Evolutionary conservation across 805 yeast genomes (phyloP).

Genomic region (Ogataea sp.): DNA sequence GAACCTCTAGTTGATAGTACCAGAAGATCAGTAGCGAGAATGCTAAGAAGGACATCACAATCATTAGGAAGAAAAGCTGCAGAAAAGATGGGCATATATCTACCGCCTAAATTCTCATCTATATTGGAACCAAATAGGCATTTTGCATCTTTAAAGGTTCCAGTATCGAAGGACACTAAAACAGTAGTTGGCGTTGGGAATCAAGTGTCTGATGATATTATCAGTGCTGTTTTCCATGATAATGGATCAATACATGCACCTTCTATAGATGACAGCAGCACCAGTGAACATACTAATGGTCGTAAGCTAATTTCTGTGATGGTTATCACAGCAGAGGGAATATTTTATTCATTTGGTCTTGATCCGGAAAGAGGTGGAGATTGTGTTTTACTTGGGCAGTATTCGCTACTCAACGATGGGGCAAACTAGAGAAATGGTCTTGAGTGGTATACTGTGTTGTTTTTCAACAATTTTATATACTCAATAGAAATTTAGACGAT

Average conservation of each 20-base stretch:
- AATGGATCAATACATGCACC: conserved; percentile 1
- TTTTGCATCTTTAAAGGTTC: conserved; percentile 65
- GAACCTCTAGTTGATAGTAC: conserved; percentile 70
- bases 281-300: conserved; percentile 3
- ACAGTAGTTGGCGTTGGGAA: conserved; percentile 42
- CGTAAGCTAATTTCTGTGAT: conserved; percentile 43
- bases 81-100: conserved; percentile 79
- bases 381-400: conserved; percentile 69
- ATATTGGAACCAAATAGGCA: conserved; percentile 88
- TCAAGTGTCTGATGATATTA: conserved; percentile 17
- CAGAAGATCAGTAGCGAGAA: conserved; percentile 64
- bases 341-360: conserved; percentile 74
- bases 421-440: not conserved
- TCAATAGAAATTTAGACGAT: no score
- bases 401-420: conserved; percentile 1
- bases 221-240: conserved; percentile 14
- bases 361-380: conserved; percentile 93
- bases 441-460: no score
- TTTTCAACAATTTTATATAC: no score
- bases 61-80: conserved; percentile 75
- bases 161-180: conserved; percentile 34
- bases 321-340: conserved; percentile 84
- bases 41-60: conserved; percentile 73
- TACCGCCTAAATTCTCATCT: conserved; percentile 79
- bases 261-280: conserved; percentile 11